phyloP scores from a whole-genome alignment of 1,139 yeast species.

The Pichiaceae sp. region DNA sequence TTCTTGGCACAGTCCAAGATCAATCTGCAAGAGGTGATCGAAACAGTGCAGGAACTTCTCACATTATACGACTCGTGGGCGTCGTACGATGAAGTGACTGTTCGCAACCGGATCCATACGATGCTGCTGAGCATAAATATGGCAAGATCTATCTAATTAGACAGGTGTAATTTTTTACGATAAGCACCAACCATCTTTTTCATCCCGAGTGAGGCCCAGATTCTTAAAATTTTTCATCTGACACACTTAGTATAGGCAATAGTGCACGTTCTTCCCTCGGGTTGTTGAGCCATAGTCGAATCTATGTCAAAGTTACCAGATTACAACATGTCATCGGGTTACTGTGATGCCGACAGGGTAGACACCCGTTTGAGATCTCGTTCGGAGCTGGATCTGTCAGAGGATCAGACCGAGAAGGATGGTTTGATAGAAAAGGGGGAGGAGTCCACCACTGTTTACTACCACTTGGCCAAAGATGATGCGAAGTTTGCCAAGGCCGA shows the following conservation, averaged over 20 bases:
- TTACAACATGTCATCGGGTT: not conserved
- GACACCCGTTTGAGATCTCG: not conserved
- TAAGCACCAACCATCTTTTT: too few relatives aligned
- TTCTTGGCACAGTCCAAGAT: slow-evolving; percentile 72
- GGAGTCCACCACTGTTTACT: not conserved
- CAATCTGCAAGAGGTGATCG: slow-evolving; percentile 67
- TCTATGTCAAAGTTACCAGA: not conserved
- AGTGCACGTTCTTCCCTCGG: too few relatives aligned
- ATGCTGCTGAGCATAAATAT: slow-evolving; percentile 2
- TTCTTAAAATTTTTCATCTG: too few relatives aligned
- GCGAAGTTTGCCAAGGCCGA: slow-evolving; percentile 7
- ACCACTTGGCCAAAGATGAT: slow-evolving; percentile 1
- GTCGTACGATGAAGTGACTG: slow-evolving; percentile 53
- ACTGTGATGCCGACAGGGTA: not conserved
- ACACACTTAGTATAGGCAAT: too few relatives aligned
- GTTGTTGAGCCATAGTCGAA: too few relatives aligned
- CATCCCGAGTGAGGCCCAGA: too few relatives aligned
- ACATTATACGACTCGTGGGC: slow-evolving; percentile 82
- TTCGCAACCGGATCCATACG: slow-evolving; percentile 19
- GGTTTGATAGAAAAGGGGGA: not conserved
- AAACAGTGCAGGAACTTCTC: slow-evolving; percentile 74
- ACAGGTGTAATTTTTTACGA: not conserved
- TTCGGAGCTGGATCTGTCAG: not conserved
- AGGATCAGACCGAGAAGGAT: not conserved
- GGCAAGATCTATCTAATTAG: too few relatives aligned